Percentiles rank a stretch among this genome's conserved stretches.
Evolutionary conservation across 2,329 filamentous ascomycete genomes (phyloP).

Genomic region (Ophiocordyceps sinensis): DNA sequence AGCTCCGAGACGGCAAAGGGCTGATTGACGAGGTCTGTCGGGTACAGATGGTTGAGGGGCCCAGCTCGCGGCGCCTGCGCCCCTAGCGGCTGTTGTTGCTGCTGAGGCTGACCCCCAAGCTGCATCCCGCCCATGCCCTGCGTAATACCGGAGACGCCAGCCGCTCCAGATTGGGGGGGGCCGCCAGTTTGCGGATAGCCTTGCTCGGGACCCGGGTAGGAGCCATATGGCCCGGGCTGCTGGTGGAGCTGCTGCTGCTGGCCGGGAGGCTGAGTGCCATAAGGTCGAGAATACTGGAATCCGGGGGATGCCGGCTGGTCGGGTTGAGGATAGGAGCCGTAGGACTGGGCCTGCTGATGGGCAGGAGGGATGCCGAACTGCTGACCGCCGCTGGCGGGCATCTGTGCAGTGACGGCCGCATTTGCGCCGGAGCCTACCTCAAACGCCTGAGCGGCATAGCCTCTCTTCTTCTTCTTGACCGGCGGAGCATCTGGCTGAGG

Average conservation of each 20-base stretch:
- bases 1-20: slow-evolving; percentile 90
- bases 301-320: slow-evolving; percentile 21
- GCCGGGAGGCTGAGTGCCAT: slow-evolving; percentile 26
- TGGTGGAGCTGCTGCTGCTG: slow-evolving; percentile 5
- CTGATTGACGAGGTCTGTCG: slow-evolving; percentile 80
- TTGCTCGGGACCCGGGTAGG: slow-evolving; percentile 35
- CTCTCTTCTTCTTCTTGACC: slow-evolving; percentile 75
- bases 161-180: slow-evolving; percentile 10
- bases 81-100: slow-evolving; percentile 28
- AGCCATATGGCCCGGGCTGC: slow-evolving; percentile 24
- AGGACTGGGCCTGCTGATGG: slow-evolving; percentile 29
- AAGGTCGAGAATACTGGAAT: slow-evolving; percentile 28
- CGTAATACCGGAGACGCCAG: slow-evolving; percentile 57
- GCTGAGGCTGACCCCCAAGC: slow-evolving; percentile 40
- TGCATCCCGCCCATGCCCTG: slow-evolving; percentile 79
- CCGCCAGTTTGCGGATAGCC: slow-evolving; percentile 41
- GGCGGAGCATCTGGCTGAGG: slow-evolving; percentile 8
- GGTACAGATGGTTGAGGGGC: slow-evolving; percentile 75
- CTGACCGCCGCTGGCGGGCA: slow-evolving; percentile 21
- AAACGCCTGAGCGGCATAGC: slow-evolving; percentile 88
- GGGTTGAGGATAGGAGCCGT: slow-evolving; percentile 45
- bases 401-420: slow-evolving; percentile 39
- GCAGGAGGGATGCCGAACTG: slow-evolving; percentile 31
- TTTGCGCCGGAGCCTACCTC: slow-evolving; percentile 85
- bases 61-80: slow-evolving; percentile 27